Base-by-base conservation (phyloP, 1,284 basidiomycete species). In the Ustilago cynodontis region DNA sequence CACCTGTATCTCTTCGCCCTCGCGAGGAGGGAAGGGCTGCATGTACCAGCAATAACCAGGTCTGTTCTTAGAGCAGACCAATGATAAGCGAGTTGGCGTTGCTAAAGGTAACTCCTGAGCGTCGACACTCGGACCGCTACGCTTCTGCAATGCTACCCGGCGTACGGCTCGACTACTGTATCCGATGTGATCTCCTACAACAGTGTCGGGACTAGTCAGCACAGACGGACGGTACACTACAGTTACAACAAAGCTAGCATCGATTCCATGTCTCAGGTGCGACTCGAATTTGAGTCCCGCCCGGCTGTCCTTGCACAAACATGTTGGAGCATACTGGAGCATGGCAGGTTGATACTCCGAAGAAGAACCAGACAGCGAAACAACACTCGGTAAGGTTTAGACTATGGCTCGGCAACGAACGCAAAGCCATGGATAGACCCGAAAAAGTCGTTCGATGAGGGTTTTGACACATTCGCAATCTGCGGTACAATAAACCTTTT, bases 391-490 rank as follows among this genome's bases (percentile, higher is more conserved):
- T 18, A 16, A 39, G 37, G 13, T 16, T 39, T 14, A 18, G 37
- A 39, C 13, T 16, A 16, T 16, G 37, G 16, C 11, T 20, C 16
- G 20, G 10, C 1, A 43, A 16, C n/a, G 41, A 43, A 26, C 24
- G 7, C 28, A 24, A 2, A 49, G 6, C 20, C 47, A 43, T 28
- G 13, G 47, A 28, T n/a, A 49, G 20, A 24, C 24, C 24, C 13
- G 26, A 24, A 10, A 49, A 11, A 11, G 13, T 24, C 24, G 5
- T 49, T 24, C 11, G 47, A 49, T 49, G 47, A 49, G 47, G 47
- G 47, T 49, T 49, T 49, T 49, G 47, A 49, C 47, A 49, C 47
- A 9, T n/a, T n/a, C n/a, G n/a, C n/a, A n/a, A n/a, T 49, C n/a
- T 13, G 3, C 10, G 47, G 31, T n/a, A n/a, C 31, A 49, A 16